These are phyloP conservation scores for Hylodesmum podocarpum DNA, from an alignment of 306 rosid genomes.

Conservation along the genomic window DNA sequence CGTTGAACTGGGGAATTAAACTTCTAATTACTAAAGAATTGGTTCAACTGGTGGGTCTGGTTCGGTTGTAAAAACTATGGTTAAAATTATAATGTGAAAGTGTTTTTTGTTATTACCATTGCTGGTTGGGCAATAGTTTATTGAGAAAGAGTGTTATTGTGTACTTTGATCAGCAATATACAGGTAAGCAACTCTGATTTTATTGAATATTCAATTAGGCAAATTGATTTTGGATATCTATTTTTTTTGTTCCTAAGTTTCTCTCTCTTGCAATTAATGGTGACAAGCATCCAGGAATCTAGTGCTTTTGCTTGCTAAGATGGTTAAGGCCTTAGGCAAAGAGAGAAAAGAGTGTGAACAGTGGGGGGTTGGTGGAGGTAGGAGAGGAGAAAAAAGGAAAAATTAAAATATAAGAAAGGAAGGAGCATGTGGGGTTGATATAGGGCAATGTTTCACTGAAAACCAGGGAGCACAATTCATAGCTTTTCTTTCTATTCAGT, in stretches of 20 bases:
- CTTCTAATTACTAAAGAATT: no score
- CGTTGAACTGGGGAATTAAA: no score
- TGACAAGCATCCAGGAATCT: constrained; percentile 71
- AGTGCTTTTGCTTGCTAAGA: constrained; percentile 54
- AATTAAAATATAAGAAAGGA: constrained; percentile 5
- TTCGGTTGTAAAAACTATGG: no score
- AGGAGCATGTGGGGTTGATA: constrained; percentile 65
- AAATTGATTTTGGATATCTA: constrained; percentile 42
- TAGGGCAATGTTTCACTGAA: constrained; percentile 62
- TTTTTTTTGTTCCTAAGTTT: constrained; percentile 38
- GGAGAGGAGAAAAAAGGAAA: constrained; percentile 1
- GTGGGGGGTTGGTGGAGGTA: constrained; percentile 38
- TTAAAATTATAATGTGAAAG: no score
- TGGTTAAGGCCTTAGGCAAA: constrained; percentile 27
- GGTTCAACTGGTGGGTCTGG: no score
- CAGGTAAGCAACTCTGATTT: constrained; percentile 51
- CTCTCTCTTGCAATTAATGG: constrained; percentile 47
- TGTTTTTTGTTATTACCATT: background rate
- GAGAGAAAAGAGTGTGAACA: constrained; percentile 29
- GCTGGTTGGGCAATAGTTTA: constrained; percentile 7
- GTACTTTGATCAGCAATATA: background rate
- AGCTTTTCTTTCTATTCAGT: constrained; percentile 37
- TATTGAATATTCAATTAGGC: constrained; percentile 34
- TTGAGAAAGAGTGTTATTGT: background rate
- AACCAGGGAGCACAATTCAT: constrained; percentile 57